phyloP scores from a whole-genome alignment of 2,329 filamentous ascomycete species.

The Colletotrichum cuscutae region DNA sequence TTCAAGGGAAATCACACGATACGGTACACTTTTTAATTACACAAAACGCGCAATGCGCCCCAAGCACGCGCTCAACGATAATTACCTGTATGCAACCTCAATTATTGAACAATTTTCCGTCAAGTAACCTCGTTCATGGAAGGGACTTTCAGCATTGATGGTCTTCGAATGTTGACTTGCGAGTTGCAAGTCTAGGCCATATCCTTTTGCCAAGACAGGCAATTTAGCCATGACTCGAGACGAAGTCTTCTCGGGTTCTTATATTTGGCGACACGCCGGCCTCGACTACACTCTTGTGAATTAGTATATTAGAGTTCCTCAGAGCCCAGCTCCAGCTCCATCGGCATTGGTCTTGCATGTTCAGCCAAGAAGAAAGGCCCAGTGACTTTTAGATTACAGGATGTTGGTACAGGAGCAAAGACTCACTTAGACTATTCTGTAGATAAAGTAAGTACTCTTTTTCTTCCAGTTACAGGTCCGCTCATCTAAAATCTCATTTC shows the following conservation, averaged over 20 bases:
- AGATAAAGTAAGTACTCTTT: not conserved
- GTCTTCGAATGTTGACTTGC: not conserved
- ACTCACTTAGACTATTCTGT: not conserved
- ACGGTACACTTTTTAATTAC: no score
- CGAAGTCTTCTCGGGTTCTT: not conserved
- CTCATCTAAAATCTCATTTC: not conserved
- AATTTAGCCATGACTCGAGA: not conserved
- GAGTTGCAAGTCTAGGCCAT: not conserved
- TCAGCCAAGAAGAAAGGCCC: not conserved
- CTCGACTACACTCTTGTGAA: not conserved
- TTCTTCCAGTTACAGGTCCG: not conserved
- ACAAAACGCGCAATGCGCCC: no score
- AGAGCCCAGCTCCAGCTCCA: not conserved
- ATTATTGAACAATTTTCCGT: not conserved
- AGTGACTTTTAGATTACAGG: not conserved
- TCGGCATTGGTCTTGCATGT: fast-evolving
- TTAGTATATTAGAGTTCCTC: not conserved
- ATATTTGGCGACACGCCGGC: not conserved
- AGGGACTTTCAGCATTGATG: not conserved
- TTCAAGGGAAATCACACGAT: no score
- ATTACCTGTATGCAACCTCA: no score
- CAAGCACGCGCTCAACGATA: no score
- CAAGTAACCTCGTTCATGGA: not conserved
- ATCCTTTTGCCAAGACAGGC: not conserved
- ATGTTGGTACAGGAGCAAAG: not conserved